These are phyloP conservation scores for Sphaceloma murrayae DNA, from an alignment of 2,329 filamentous ascomycete genomes.

Conservation along the genomic window DNA sequence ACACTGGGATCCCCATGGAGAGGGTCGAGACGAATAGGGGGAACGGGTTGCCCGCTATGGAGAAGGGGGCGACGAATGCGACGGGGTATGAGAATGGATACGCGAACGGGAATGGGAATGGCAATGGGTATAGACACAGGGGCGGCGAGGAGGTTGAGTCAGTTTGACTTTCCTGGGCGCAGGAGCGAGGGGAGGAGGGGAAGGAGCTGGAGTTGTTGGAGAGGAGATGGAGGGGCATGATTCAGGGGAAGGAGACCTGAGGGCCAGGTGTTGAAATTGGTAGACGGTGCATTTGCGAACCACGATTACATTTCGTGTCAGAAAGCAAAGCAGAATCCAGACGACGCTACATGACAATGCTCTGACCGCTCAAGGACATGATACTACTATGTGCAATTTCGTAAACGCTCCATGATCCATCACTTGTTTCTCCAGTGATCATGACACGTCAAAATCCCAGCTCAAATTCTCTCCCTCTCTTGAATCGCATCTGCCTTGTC, in stretches of 20 bases:
- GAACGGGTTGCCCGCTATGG: slow-evolving; percentile 16
- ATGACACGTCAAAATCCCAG: too few species aligned
- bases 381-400: slow-evolving; percentile 8
- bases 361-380: neutral
- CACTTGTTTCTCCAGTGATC: too few species aligned
- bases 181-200: too few species aligned
- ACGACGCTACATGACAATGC: slow-evolving; percentile 8
- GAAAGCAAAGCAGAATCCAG: slow-evolving; percentile 3
- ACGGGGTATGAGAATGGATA: slow-evolving; percentile 10
- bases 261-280: too few species aligned
- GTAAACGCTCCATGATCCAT: neutral
- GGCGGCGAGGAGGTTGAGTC: slow-evolving; percentile 11
- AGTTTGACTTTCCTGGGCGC: too few species aligned
- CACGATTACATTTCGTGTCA: slow-evolving; percentile 5
- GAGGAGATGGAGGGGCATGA: too few species aligned
- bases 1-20: slow-evolving; percentile 24
- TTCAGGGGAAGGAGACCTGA: too few species aligned
- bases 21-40: neutral
- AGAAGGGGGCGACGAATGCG: slow-evolving; percentile 18
- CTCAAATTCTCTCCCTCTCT: too few species aligned
- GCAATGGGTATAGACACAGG: neutral
- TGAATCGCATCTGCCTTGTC: neutral
- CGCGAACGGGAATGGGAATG: slow-evolving; percentile 5
- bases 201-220: too few species aligned
- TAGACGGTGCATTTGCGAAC: slow-evolving; percentile 1